Percentiles rank a stretch among this genome's conserved stretches.
phyloP scores from a whole-genome alignment of 192 early-diverging fungal genomes.

The Podila epigama region DNA sequence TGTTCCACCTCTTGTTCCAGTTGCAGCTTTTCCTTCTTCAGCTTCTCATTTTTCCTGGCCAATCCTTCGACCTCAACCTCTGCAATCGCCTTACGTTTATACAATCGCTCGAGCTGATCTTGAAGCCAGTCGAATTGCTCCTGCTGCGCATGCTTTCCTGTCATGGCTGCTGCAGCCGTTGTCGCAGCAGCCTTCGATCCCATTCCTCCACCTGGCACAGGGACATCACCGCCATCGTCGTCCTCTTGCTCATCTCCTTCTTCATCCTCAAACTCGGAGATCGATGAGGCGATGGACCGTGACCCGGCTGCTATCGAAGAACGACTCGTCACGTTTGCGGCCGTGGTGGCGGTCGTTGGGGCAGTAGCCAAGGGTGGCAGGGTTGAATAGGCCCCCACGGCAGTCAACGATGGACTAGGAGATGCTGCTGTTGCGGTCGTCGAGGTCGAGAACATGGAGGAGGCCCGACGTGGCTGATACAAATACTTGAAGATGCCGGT shows the following conservation, averaged over 20 bases:
- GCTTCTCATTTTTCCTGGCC: conserved; percentile 1
- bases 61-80: conserved; percentile 31
- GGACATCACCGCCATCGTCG: neutral
- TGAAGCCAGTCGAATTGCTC: conserved; percentile 10
- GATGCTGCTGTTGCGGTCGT: neutral
- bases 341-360: neutral
- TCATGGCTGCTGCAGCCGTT: neutral
- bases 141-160: neutral
- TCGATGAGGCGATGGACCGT: neutral
- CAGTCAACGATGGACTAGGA: neutral
- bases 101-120: conserved; percentile 31
- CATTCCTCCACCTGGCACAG: no score
- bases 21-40: conserved; percentile 11
- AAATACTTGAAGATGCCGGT: conserved; percentile 27
- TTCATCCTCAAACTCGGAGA: neutral
- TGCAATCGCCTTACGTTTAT: conserved; percentile 13
- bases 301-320: neutral
- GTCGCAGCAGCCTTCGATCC: neutral
- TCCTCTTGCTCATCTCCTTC: neutral
- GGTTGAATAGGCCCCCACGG: no score
- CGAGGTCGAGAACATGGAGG: neutral
- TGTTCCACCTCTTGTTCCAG: conserved; percentile 15
- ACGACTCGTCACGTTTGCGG: neutral
- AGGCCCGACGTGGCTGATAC: conserved; percentile 23
- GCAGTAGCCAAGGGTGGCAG: neutral